phyloP scores from a whole-genome alignment of 768 basidiomycete species.

The Termitomyces sp. region DNA sequence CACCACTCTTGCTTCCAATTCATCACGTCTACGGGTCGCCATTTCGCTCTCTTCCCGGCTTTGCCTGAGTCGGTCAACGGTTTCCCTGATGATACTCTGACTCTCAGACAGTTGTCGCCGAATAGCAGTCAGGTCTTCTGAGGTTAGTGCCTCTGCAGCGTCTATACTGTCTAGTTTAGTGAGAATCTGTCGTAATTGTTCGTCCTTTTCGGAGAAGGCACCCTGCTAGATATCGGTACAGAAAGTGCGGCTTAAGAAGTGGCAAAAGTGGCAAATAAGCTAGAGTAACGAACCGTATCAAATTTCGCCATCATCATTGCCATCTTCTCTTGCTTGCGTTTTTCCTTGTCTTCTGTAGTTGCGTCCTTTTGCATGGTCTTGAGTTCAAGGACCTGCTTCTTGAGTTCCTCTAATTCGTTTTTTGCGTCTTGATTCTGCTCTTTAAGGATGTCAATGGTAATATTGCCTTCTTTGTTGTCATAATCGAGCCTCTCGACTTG shows the following conservation, averaged over 20 bases:
- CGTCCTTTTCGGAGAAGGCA: slow-evolving; percentile 94
- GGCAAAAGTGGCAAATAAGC: not conserved
- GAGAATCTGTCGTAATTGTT: slow-evolving; percentile 80
- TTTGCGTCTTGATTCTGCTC: slow-evolving; percentile 89
- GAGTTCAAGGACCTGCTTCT: slow-evolving; percentile 70
- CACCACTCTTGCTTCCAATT: slow-evolving; percentile 77
- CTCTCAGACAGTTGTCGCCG: slow-evolving; percentile 87
- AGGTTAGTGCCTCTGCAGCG: slow-evolving; percentile 53
- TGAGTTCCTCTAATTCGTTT: slow-evolving; percentile 85
- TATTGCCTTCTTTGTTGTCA: slow-evolving; percentile 91
- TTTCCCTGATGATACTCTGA: slow-evolving; percentile 80
- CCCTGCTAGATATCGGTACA: slow-evolving; percentile 53
- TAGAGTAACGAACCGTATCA: slow-evolving; percentile 63
- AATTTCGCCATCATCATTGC: slow-evolving; percentile 99
- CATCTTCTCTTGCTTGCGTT: slow-evolving; percentile 99
- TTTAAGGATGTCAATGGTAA: slow-evolving; percentile 91
- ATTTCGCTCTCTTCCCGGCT: slow-evolving; percentile 92
- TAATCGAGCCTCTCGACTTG: slow-evolving; percentile 91
- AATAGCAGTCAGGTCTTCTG: slow-evolving; percentile 77
- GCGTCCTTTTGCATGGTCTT: slow-evolving; percentile 80
- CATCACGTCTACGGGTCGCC: slow-evolving; percentile 73
- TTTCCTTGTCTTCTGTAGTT: slow-evolving; percentile 95
- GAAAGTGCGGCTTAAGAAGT: slow-evolving; percentile 3
- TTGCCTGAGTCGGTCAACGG: slow-evolving; percentile 83
- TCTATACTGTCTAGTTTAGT: slow-evolving; percentile 82